Evolutionary conservation across 345 rosid genomes (phyloP).

Genomic region (Gossypium arboreum): DNA sequence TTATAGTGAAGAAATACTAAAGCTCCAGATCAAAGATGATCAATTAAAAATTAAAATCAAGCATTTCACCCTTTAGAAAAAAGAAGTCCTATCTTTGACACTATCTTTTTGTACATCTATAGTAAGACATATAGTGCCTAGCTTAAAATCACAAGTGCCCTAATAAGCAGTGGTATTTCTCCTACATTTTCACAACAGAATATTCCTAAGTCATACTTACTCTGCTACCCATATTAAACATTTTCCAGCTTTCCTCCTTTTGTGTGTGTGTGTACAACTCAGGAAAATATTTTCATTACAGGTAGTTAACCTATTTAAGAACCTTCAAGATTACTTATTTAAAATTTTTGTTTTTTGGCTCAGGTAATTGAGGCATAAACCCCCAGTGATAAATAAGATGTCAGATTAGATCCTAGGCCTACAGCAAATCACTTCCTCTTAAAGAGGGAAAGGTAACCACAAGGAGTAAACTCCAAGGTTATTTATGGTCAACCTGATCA

Average conservation of each 20-base stretch:
- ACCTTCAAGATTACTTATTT: neutral
- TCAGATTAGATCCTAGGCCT: neutral
- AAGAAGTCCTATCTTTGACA: neutral
- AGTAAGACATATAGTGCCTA: neutral
- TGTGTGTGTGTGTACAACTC: neutral
- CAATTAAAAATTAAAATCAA: neutral
- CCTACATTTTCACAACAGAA: neutral
- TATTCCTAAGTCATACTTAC: neutral
- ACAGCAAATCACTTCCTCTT: neutral
- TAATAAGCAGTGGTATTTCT: neutral
- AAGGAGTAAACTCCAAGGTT: neutral
- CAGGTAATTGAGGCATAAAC: neutral
- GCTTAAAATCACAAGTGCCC: neutral
- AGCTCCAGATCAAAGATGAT: neutral
- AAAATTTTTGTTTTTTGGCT: neutral
- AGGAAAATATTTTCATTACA: neutral
- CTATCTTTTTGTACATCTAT: neutral
- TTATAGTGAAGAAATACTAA: neutral
- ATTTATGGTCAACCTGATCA: neutral
- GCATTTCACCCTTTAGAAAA: neutral
- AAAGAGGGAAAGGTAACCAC: neutral
- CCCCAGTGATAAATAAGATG: neutral
- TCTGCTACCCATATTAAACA: neutral
- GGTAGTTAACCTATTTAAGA: neutral
- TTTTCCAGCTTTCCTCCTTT: neutral